Evolutionary conservation across 805 yeast species (phyloP), one percentile per base, ranked within the genome.

Genomic region (Lachancea sp.): DNA sequence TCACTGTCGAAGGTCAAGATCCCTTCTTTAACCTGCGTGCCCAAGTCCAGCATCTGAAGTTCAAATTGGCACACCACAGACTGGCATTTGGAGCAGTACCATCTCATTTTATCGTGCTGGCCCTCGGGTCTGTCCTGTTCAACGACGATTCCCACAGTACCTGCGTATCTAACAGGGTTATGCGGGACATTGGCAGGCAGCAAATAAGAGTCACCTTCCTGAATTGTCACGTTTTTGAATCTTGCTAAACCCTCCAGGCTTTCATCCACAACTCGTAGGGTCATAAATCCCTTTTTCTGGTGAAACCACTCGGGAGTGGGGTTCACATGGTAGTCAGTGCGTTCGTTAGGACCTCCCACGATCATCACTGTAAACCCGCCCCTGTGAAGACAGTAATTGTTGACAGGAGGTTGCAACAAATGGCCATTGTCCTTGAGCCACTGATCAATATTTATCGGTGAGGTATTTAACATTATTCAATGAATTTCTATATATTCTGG

Each of bases 301-400:
- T 82, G 79, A 60, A 89, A 89, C 76, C 87, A 89, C 55, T 89
- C 97, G 0, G 97, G 96, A 0, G 97, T 89, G 52, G 86, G 94
- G 56, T 89, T 89, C 36, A 89, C 76, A 56, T 89, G 97, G 58
- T 86, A 89, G 58, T 89, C 97, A 0, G 95, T 88, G 43, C 97
- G 71, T 54, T 81, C 95, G 59, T 89, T 89, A 3, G 97, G 97
- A 0, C 97, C 97, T 12, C 97, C 97, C 1, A 89, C 95, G 38
- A 88, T 79, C 96, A 89, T 89, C 26, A 88, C 87, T 0, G 96
- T 88, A 59, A 83, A 84, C 0, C 96, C 96, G 4, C 94, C 96
- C 35, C 88, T 70, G 61, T 89, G 95, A 21, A 89, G 74, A 55
- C 96, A 87, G 64, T 65, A 89, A 58, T 89, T 89, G 61, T 87